These are phyloP conservation scores for Linnemannia elongata DNA, from an alignment of 192 early-diverging fungal species.

Conservation along the genomic window DNA sequence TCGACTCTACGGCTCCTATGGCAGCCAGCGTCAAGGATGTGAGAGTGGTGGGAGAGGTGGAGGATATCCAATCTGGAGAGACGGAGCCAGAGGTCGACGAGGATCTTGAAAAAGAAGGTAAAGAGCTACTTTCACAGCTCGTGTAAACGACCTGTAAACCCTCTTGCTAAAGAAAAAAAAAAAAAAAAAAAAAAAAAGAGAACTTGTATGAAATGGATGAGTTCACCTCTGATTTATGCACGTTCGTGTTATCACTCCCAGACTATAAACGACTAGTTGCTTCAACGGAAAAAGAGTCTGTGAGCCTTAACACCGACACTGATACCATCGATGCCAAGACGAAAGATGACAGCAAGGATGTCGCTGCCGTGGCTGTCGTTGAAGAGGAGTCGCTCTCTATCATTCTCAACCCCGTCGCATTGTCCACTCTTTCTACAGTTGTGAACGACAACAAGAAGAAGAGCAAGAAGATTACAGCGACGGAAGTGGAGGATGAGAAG, in stretches of 20 bases:
- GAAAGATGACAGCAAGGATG: background rate
- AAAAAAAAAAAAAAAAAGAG: no score
- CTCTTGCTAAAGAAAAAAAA: no score
- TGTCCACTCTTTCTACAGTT: background rate
- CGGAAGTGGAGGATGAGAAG: background rate
- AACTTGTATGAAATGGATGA: no score
- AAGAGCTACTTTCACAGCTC: no score
- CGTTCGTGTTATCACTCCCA: background rate
- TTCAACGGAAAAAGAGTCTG: background rate
- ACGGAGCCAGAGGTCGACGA: no score
- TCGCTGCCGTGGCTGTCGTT: background rate
- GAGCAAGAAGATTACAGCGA: background rate
- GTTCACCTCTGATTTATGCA: background rate
- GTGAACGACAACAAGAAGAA: background rate
- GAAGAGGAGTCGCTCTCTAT: background rate
- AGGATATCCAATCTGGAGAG: no score
- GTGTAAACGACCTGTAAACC: no score
- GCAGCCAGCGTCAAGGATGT: no score
- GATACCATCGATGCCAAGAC: background rate
- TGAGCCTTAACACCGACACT: background rate
- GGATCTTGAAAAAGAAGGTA: no score
- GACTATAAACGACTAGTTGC: background rate
- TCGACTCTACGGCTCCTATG: background rate
- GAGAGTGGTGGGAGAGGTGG: no score
- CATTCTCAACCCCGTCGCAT: background rate